Percentiles rank a stretch among this genome's conserved stretches.
These are phyloP conservation scores for Saccharomyces hybrid DNA, from an alignment of 1,139 yeast genomes.

Conservation along the genomic window DNA sequence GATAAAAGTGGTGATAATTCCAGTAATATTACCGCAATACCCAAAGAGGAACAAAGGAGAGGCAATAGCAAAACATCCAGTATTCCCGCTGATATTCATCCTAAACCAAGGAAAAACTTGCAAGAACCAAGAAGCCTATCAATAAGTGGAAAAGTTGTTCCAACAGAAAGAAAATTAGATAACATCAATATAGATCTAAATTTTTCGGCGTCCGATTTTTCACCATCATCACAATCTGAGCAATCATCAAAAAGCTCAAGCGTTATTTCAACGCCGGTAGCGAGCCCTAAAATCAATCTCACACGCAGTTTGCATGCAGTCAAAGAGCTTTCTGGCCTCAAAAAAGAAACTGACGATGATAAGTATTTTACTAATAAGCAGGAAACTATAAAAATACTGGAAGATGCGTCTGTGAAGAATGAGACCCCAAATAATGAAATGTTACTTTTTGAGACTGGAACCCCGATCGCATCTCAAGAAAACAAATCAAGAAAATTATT, in stretches of 20 bases:
- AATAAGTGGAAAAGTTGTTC: constrained; percentile 2
- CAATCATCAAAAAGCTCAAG: constrained; percentile 5
- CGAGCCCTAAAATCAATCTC: constrained; percentile 7
- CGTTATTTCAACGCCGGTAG: constrained; percentile 10
- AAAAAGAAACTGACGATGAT: neutral
- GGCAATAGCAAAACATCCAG: neutral
- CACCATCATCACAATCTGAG: constrained; percentile 3
- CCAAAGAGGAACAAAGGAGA: neutral
- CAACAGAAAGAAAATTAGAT: constrained; percentile 3
- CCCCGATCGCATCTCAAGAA: constrained; percentile 1
- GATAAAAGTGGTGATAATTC: neutral
- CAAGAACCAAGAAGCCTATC: neutral
- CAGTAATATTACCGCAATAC: neutral
- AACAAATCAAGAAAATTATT: neutral
- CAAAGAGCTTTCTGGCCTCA: neutral
- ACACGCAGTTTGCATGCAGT: neutral
- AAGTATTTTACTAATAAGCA: neutral
- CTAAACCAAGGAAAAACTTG: neutral
- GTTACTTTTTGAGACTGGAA: constrained; percentile 3
- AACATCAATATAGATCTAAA: constrained; percentile 2
- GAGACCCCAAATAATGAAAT: neutral
- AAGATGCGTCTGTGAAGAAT: neutral
- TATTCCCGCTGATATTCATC: neutral
- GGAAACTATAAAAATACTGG: neutral
- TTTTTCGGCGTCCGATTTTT: constrained; percentile 1